Evolutionary conservation across 129 eudicot species (phyloP), one percentile per base, ranked within the genome.

Genomic region (Oenanthe sinensis): DNA sequence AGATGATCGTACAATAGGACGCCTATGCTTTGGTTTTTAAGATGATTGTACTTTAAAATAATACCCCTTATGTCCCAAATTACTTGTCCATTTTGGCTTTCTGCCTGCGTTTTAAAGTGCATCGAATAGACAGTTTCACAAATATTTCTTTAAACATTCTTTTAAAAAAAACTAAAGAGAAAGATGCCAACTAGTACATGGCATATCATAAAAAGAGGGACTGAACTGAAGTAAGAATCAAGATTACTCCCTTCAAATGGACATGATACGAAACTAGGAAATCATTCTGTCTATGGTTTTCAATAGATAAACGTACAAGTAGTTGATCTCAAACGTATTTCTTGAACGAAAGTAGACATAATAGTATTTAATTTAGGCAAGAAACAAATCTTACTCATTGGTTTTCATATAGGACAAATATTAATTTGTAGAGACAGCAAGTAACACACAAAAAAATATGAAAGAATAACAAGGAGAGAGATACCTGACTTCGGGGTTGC

Each of bases 401-500:
- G 36, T 33, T 33, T 33, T 33, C 36, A 33, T 33, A 33, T 9
- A 28, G 3, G 43, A 65, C 28, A 9, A 63, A 63, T 63, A n/a
- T 24, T 26, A 10, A n/a, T 63, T 33, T 33, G 36, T 33, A 33
- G 36, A 33, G 36, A 33, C n/a, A n/a, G n/a, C n/a, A 33, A 33
- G 36, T 33, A 33, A 33, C 1, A 33, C 36, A 33, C 1, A 28
- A 28, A 28, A 8, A 15, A 13, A 11, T 10, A 33, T 9, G 24
- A 30, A 33, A 28, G 43, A 16, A 20, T 8, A 8, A 12, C 0
- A 3, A n/a, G 14, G 9, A 1, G 10, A 4, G 4, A 15, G 36
- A n/a, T 40, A 74, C 78, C 78, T 75, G 63, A 75, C 78, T 75
- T 75, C 78, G 55, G 78, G 78, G 19, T 75, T 75, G 30, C 65